phyloP scores from a whole-genome alignment of 345 rosid species.

The Alliaria petiolata region DNA sequence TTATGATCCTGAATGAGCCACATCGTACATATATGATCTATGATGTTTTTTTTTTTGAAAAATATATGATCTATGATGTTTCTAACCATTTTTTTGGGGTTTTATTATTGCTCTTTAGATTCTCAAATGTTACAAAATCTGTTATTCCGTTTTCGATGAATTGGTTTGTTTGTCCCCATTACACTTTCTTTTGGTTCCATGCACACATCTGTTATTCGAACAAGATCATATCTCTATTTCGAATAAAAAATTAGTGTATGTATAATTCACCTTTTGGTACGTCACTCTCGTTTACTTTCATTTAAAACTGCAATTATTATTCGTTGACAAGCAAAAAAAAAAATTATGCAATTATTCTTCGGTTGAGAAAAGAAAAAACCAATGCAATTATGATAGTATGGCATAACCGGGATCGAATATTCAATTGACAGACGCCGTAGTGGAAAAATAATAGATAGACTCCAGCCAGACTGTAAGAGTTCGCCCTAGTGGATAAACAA shows the following conservation, averaged over 20 bases:
- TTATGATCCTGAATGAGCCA: neutral
- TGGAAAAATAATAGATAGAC: neutral
- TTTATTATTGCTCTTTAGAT: neutral
- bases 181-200: neutral
- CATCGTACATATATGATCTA: neutral
- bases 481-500: too few relatives aligned
- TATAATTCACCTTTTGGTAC: neutral
- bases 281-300: conserved; percentile 14
- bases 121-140: neutral
- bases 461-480: too few relatives aligned
- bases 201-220: neutral
- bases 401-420: neutral
- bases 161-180: neutral
- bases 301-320: neutral
- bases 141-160: neutral
- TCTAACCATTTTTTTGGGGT: neutral
- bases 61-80: neutral
- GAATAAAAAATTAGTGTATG: neutral
- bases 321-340: neutral
- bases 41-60: too few relatives aligned
- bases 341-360: neutral
- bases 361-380: neutral
- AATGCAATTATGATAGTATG: neutral
- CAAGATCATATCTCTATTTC: conserved; percentile 5
- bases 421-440: neutral